Evolutionary conservation across 148 eudicot species (phyloP).

Genomic region (Silene conica): DNA sequence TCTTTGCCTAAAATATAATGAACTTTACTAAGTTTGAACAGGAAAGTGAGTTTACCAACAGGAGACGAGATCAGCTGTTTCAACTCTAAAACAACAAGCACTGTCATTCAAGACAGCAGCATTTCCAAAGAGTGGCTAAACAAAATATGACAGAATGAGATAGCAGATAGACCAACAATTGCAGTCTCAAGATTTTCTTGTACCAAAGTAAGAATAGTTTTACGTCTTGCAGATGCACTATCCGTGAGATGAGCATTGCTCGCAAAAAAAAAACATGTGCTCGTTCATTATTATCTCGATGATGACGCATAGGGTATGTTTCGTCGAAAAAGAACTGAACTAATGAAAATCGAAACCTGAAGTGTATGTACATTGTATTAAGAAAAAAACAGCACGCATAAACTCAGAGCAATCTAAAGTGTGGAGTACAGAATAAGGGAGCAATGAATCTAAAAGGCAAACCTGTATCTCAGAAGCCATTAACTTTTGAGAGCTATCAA

Average conservation of each 20-base stretch:
- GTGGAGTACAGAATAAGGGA: neutral
- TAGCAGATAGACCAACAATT: neutral
- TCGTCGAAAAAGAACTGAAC: no score
- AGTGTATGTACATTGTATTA: neutral
- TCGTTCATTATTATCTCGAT: neutral
- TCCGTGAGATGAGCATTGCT: neutral
- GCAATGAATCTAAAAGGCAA: conserved; percentile 9
- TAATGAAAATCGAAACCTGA: neutral
- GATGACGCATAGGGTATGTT: neutral
- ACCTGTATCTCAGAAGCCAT: conserved; percentile 46
- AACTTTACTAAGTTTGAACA: conserved; percentile 8
- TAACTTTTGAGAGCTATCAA: conserved; percentile 34
- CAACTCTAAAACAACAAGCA: neutral
- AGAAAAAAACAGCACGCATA: no score
- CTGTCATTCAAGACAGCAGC: neutral
- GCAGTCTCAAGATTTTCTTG: neutral
- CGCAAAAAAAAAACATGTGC: neutral
- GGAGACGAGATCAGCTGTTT: conserved; percentile 2
- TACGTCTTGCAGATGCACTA: no score
- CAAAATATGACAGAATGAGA: neutral
- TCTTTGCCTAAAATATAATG: conserved; percentile 25
- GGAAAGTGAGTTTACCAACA: neutral
- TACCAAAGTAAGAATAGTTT: no score
- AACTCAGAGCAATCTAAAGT: no score
- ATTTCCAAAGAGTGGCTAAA: neutral